A percentile compares a stretch with the other conserved stretches of the same genome.
Conservation (phyloP, 495 filamentous ascomycete genomes). For the Talaromyces thailandensis region DNA sequence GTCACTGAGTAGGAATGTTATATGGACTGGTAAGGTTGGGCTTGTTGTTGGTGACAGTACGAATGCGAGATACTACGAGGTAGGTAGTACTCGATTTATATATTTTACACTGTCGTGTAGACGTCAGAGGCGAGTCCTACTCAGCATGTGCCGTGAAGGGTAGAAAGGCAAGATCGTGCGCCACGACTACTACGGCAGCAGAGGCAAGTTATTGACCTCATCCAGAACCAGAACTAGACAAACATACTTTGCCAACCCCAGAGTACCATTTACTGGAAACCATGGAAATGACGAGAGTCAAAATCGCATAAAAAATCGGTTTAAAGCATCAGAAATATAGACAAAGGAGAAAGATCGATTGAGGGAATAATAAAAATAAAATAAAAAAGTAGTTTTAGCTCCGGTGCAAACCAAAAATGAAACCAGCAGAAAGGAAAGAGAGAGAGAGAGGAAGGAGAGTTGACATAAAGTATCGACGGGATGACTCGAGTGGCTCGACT, state of each 20-base stretch:
- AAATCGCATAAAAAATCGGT: too few relatives aligned
- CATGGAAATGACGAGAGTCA: not conserved
- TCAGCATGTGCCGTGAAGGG: too few relatives aligned
- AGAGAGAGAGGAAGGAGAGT: not conserved
- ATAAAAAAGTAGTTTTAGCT: not conserved
- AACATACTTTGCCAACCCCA: not conserved
- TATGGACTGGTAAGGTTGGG: not conserved
- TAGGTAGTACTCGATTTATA: not conserved
- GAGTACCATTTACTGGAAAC: not conserved
- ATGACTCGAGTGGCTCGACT: not conserved
- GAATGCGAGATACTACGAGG: too few relatives aligned
- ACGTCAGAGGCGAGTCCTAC: not conserved
- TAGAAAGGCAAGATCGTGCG: not conserved
- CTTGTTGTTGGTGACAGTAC: not conserved
- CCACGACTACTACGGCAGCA: not conserved
- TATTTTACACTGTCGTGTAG: not conserved
- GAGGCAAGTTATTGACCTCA: not conserved
- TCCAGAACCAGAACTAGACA: not conserved
- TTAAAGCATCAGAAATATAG: not conserved
- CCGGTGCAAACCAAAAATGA: not conserved
- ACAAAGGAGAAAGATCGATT: not conserved
- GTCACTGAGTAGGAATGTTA: too few relatives aligned
- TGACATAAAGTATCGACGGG: not conserved
- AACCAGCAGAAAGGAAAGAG: not conserved
- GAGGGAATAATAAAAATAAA: not conserved